phyloP scores from a whole-genome alignment of 495 filamentous ascomycete species.

The Amorphotheca resinae region DNA sequence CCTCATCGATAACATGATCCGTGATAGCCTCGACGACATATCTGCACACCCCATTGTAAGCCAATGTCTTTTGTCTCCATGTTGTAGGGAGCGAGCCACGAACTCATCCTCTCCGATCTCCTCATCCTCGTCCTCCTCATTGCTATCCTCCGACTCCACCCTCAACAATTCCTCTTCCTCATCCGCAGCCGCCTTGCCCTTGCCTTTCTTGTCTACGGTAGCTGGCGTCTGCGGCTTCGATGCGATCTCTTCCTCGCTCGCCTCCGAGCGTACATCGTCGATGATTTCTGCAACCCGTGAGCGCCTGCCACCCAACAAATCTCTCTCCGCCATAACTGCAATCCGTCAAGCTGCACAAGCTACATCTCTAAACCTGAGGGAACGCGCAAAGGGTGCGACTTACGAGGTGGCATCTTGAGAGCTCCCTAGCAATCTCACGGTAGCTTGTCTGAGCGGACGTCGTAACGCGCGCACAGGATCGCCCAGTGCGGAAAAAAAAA shows the following conservation, averaged over 20 bases:
- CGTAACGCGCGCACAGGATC: no score
- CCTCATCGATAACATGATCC: conserved; percentile 35
- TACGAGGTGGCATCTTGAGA: conserved; percentile 23
- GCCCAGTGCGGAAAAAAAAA: no score
- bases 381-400: conserved; percentile 6
- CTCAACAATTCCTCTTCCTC: conserved; percentile 21
- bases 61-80: neutral
- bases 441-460: no score
- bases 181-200: conserved; percentile 28
- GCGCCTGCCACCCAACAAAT: conserved; percentile 11
- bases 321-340: conserved; percentile 1
- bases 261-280: conserved; percentile 16
- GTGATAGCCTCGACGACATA: conserved; percentile 47
- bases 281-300: conserved; percentile 16
- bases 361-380: neutral
- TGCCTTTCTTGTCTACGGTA: neutral
- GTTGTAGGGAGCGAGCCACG: conserved; percentile 5
- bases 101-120: conserved; percentile 33
- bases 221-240: conserved; percentile 9
- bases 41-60: conserved; percentile 19
- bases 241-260: conserved; percentile 20
- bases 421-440: no score
- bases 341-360: no score
- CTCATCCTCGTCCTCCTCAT: conserved; percentile 27
- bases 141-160: conserved; percentile 22